Evolutionary conservation across 257 asterid species (phyloP).

Genomic region (Lithospermum erythrorhizon): DNA sequence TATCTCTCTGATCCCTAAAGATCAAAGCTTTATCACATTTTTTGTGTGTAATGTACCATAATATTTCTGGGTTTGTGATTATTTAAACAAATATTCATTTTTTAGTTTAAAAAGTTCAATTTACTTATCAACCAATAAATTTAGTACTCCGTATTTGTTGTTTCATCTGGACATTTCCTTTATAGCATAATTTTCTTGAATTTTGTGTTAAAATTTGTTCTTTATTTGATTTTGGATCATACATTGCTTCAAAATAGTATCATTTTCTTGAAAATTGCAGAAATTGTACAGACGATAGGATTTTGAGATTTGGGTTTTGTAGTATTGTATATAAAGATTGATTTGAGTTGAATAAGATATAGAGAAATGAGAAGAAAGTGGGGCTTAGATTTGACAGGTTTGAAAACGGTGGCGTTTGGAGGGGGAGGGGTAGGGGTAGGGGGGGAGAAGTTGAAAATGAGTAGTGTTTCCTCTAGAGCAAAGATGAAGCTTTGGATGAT

Average conservation of each 20-base stretch:
- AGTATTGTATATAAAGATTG: constrained; percentile 20
- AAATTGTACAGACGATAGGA: not conserved
- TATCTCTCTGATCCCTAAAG: too few relatives aligned
- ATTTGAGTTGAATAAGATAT: constrained; percentile 19
- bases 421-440: constrained; percentile 13
- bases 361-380: constrained; percentile 29
- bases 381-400: constrained; percentile 47
- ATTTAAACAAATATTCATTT: too few relatives aligned
- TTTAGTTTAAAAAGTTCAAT: too few relatives aligned
- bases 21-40: too few relatives aligned
- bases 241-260: constrained; percentile 4
- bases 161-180: not conserved
- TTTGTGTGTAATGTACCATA: too few relatives aligned
- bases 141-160: too few relatives aligned
- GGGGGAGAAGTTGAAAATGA: constrained; percentile 62
- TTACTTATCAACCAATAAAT: not conserved
- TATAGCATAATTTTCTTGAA: constrained; percentile 10
- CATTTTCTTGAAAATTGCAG: not conserved
- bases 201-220: not conserved
- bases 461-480: constrained; percentile 52
- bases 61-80: too few relatives aligned
- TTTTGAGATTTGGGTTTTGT: constrained; percentile 5
- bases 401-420: constrained; percentile 48
- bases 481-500: constrained; percentile 91
- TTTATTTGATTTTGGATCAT: constrained; percentile 4